These are phyloP conservation scores for Poa pratensis DNA, from an alignment of 176 grass and related monocot genomes.

Conservation along the genomic window DNA sequence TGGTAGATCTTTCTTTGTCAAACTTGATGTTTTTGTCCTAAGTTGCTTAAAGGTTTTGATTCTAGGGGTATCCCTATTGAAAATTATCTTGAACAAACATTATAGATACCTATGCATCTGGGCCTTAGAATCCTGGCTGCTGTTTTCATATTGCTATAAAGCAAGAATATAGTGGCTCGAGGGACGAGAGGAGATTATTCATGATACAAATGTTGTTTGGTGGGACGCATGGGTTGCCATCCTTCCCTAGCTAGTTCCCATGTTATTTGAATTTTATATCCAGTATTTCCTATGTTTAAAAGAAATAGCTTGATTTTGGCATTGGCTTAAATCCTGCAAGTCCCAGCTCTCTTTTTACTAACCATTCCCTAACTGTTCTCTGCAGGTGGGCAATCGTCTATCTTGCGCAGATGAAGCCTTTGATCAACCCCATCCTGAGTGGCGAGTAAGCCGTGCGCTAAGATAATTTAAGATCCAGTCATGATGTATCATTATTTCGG, in stretches of 20 bases:
- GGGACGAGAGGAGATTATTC: background rate
- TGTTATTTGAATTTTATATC: background rate
- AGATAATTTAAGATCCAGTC: constrained; percentile 3
- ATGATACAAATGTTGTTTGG: background rate
- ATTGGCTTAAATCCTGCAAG: background rate
- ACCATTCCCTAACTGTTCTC: background rate
- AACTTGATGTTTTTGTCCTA: background rate
- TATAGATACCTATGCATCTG: background rate
- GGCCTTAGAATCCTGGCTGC: background rate
- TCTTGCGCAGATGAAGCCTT: constrained; percentile 90
- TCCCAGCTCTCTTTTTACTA: background rate
- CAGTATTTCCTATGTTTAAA: background rate
- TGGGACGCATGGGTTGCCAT: background rate
- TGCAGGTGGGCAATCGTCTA: constrained; percentile 96
- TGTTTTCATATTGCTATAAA: background rate
- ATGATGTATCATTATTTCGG: constrained; percentile 44
- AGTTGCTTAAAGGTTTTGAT: background rate
- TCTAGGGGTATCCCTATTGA: background rate
- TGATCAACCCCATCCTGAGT: constrained; percentile 94
- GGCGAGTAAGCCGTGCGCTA: constrained; percentile 61
- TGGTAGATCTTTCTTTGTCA: background rate
- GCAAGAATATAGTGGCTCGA: background rate
- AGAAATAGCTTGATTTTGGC: background rate
- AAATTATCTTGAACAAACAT: background rate
- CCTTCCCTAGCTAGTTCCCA: background rate